Evolutionary conservation across 1,284 basidiomycete genomes (phyloP).

Genomic region (Moniliella sp.): DNA sequence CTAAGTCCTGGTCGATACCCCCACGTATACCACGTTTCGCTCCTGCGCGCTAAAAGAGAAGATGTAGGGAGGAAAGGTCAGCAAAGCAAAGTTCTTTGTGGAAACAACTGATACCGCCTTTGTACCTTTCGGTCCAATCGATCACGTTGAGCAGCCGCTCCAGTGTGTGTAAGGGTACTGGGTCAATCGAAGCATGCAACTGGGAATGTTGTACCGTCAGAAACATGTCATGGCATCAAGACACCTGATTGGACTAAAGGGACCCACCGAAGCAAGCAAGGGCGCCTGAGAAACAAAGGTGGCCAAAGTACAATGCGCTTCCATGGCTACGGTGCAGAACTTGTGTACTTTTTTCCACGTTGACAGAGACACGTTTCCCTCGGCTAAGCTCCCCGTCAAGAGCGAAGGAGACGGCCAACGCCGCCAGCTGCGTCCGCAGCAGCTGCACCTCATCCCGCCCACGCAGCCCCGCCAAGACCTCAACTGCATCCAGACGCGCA

Average conservation of each 20-base stretch:
- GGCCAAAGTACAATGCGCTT: too few species aligned
- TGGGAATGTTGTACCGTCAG: not conserved
- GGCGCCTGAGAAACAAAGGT: too few species aligned
- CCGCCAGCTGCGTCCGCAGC: not conserved
- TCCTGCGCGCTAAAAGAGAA: too few species aligned
- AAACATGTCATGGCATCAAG: too few species aligned
- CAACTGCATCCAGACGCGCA: not conserved
- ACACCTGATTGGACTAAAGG: too few species aligned
- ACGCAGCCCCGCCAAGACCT: not conserved
- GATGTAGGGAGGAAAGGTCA: too few species aligned
- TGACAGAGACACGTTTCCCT: not conserved
- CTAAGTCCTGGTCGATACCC: not conserved
- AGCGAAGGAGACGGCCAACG: not conserved
- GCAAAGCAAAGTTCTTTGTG: too few species aligned
- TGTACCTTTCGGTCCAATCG: not conserved
- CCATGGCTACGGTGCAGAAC: too few species aligned
- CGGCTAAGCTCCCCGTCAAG: not conserved
- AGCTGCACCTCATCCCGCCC: not conserved
- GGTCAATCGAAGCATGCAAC: not conserved
- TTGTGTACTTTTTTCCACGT: not conserved
- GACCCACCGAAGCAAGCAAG: too few species aligned
- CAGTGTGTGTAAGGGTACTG: not conserved
- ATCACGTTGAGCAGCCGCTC: not conserved
- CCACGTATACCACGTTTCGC: not conserved
- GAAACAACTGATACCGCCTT: not conserved